A percentile compares a stretch with the other conserved stretches of the same genome.
Evolutionary conservation across 73 alveolate species (phyloP).

Genomic region (Symbiodinium natans): DNA sequence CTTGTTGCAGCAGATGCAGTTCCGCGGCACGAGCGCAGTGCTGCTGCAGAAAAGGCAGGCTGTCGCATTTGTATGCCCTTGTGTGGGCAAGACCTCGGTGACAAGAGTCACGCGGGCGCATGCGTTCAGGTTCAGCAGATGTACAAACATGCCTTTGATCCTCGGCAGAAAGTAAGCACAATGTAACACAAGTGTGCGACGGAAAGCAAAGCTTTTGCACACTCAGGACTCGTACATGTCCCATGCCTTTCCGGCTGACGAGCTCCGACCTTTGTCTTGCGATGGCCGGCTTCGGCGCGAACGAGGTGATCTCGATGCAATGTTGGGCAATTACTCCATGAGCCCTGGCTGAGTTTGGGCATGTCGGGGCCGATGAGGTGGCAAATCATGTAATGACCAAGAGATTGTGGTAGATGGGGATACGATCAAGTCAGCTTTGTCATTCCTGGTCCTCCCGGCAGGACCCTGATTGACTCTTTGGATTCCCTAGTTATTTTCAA

Average conservation of each 20-base stretch:
- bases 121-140: conserved; percentile 30
- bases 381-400: not conserved
- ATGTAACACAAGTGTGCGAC: too few relatives aligned
- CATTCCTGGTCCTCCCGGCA: not conserved
- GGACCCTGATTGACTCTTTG: conserved; percentile 67
- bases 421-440: not conserved
- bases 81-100: not conserved
- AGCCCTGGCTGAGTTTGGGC: not conserved
- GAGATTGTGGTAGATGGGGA: not conserved
- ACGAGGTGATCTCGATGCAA: conserved; percentile 74
- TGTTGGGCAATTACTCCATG: conserved; percentile 76
- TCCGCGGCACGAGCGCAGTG: conserved; percentile 54
- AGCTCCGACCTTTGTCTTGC: conserved; percentile 71
- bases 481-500: conserved; percentile 60
- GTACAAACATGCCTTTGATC: conserved; percentile 79
- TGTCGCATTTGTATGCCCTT: not conserved
- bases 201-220: not conserved
- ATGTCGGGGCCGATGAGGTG: not conserved
- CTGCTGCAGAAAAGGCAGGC: conserved; percentile 67
- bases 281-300: conserved; percentile 62
- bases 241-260: conserved; percentile 90
- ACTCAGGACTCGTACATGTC: conserved; percentile 67
- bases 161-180: not conserved
- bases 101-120: not conserved
- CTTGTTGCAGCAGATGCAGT: conserved; percentile 9